phyloP scores from a whole-genome alignment of 805 yeast genomes.

The Nakazawaea populi region DNA sequence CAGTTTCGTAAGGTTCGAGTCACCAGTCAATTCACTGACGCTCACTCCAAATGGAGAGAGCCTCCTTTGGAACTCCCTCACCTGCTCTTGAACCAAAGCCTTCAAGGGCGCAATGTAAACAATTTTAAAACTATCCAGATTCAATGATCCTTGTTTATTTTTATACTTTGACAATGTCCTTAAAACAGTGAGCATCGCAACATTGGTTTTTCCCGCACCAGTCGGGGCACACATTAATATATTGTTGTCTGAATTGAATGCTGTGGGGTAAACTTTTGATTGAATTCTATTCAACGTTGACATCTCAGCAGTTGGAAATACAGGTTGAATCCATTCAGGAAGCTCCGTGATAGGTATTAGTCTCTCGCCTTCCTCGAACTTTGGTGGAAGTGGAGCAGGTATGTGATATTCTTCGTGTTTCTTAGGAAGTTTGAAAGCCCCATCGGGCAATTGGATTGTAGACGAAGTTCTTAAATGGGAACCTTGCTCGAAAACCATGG shows the following conservation, averaged over 20 bases:
- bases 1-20: conserved; percentile 65
- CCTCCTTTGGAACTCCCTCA: conserved; percentile 74
- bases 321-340: conserved; percentile 79
- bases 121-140: conserved; percentile 56
- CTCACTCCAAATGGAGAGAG: conserved; percentile 56
- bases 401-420: conserved; percentile 86
- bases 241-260: conserved; percentile 66
- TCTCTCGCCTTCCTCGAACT: conserved; percentile 25
- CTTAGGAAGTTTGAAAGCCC: conserved; percentile 72
- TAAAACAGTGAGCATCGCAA: conserved; percentile 82
- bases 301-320: conserved; percentile 67
- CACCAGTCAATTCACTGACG: conserved; percentile 91
- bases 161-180: conserved; percentile 51
- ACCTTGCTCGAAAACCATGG: conserved; percentile 66
- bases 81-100: conserved; percentile 94
- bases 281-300: conserved; percentile 73
- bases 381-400: conserved; percentile 72
- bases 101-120: conserved; percentile 91
- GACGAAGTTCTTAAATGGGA: conserved; percentile 59
- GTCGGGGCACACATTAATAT: conserved; percentile 93
- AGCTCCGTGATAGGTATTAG: conserved; percentile 54
- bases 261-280: conserved; percentile 74
- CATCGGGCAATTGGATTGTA: conserved; percentile 72
- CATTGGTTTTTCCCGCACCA: conserved; percentile 98
- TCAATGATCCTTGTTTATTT: conserved; percentile 39